Percentiles rank a stretch among this genome's conserved stretches.
These are phyloP conservation scores for Plenodomus tracheiphilus DNA, from an alignment of 2,329 filamentous ascomycete genomes.

Conservation along the genomic window DNA sequence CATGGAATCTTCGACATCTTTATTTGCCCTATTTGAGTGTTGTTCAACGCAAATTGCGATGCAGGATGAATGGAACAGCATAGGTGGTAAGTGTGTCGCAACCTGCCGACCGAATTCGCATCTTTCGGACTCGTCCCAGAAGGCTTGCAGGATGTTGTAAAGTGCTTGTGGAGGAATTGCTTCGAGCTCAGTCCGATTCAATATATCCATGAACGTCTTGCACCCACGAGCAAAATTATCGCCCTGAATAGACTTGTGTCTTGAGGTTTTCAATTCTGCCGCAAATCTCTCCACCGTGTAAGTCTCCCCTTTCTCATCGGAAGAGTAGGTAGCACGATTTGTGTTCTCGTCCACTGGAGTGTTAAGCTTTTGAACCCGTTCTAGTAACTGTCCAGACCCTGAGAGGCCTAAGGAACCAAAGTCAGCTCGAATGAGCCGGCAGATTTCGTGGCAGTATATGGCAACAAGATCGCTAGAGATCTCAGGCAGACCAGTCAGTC, in stretches of 20 bases:
- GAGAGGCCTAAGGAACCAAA: constrained; percentile 9
- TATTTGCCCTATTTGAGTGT: not conserved
- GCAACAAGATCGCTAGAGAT: constrained; percentile 46
- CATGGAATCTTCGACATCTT: constrained; percentile 6
- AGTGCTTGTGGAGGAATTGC: constrained; percentile 19
- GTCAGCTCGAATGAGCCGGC: constrained; percentile 14
- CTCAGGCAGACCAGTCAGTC: constrained; percentile 48
- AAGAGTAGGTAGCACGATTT: not conserved
- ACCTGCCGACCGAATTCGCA: constrained; percentile 51
- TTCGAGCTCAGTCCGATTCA: constrained; percentile 18
- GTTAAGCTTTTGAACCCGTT: constrained; percentile 11
- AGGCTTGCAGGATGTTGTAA: constrained; percentile 30
- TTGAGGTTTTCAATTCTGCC: constrained; percentile 24
- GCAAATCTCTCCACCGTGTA: constrained; percentile 28
- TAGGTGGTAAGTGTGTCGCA: constrained; percentile 40
- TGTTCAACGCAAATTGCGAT: constrained; percentile 20
- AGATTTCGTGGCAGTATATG: constrained; percentile 33
- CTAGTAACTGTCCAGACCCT: constrained; percentile 19
- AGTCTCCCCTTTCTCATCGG: not conserved
- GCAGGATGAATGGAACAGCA: constrained; percentile 44
- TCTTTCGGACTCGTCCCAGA: constrained; percentile 55
- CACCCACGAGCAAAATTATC: constrained; percentile 33
- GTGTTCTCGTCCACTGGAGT: not conserved
- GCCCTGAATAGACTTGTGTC: constrained; percentile 37
- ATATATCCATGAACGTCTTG: constrained; percentile 17